Conservation (phyloP, 257 asterid species). For the Cynanchum wilfordii region DNA sequence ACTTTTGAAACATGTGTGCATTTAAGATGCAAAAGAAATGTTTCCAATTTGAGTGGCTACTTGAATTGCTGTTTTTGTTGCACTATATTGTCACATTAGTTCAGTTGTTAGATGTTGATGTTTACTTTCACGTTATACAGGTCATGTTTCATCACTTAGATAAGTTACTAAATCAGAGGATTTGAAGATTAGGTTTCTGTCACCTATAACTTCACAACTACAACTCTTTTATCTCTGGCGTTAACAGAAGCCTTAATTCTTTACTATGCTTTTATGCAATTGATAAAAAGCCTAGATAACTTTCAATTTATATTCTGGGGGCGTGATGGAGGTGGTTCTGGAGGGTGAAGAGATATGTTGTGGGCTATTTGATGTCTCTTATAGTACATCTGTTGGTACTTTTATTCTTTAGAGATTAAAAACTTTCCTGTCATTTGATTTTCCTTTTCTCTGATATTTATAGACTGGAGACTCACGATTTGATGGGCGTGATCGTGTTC, state of each 20-base stretch:
- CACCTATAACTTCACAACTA: not conserved
- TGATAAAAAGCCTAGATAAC: not conserved
- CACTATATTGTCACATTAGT: not conserved
- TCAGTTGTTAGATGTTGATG: too few relatives aligned
- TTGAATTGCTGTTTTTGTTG: not conserved
- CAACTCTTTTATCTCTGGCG: not conserved
- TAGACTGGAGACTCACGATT: slow-evolving; percentile 78
- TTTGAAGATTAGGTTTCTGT: not conserved
- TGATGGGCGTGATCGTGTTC: slow-evolving; percentile 64
- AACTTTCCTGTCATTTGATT: not conserved
- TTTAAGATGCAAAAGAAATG: not conserved
- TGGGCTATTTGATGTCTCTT: not conserved
- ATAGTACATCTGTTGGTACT: not conserved
- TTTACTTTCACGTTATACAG: too few relatives aligned
- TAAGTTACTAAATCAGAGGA: not conserved
- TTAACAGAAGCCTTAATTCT: not conserved
- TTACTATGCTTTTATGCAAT: not conserved
- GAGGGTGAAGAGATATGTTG: not conserved
- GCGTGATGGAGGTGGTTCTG: not conserved
- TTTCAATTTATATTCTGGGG: not conserved
- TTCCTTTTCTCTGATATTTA: not conserved
- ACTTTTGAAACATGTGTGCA: slow-evolving; percentile 4
- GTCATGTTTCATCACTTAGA: too few relatives aligned
- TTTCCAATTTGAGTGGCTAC: not conserved
- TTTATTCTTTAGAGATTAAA: not conserved